A percentile compares a stretch with the other conserved stretches of the same genome.
These are phyloP conservation scores for Rhizopogon vinicolor DNA, from an alignment of 768 basidiomycete genomes.

Conservation along the genomic window DNA sequence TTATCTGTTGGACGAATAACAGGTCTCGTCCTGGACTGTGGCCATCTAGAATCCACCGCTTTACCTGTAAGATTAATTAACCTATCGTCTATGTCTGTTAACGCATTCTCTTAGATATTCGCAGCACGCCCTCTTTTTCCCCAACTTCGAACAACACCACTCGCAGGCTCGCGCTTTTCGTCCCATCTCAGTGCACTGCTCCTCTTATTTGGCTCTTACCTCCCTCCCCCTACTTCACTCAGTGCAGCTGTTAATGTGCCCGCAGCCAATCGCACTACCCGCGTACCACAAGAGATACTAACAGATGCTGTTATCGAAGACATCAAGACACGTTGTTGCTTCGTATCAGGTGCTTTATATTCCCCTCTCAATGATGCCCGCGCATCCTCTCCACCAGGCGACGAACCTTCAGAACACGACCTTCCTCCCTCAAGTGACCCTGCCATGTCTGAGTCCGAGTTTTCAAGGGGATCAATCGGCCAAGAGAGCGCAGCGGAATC, in stretches of 20 bases:
- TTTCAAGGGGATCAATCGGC: conserved; percentile 47
- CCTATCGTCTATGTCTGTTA: not conserved
- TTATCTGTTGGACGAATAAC: conserved; percentile 86
- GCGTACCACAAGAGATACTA: conserved; percentile 76
- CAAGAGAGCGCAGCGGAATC: conserved; percentile 48
- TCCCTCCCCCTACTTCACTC: conserved; percentile 75
- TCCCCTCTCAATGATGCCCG: conserved; percentile 26
- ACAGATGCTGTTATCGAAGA: conserved; percentile 83
- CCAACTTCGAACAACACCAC: conserved; percentile 76
- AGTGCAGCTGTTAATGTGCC: conserved; percentile 62
- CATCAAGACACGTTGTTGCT: conserved; percentile 85
- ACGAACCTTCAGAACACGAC: conserved; percentile 36
- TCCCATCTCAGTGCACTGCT: conserved; percentile 79
- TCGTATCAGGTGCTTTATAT: conserved; percentile 67
- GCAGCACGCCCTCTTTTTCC: conserved; percentile 85
- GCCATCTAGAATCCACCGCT: conserved; percentile 84
- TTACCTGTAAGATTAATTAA: conserved; percentile 62
- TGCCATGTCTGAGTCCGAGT: conserved; percentile 65
- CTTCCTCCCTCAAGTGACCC: conserved; percentile 46
- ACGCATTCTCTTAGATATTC: conserved; percentile 63
- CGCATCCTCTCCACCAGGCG: conserved; percentile 23
- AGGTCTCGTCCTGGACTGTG: conserved; percentile 90
- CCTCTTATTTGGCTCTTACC: conserved; percentile 76
- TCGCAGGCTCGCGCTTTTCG: conserved; percentile 80
- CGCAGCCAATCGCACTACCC: conserved; percentile 53